Conservation (phyloP, 1,284 basidiomycete species). For the Austroboletus niveus region DNA sequence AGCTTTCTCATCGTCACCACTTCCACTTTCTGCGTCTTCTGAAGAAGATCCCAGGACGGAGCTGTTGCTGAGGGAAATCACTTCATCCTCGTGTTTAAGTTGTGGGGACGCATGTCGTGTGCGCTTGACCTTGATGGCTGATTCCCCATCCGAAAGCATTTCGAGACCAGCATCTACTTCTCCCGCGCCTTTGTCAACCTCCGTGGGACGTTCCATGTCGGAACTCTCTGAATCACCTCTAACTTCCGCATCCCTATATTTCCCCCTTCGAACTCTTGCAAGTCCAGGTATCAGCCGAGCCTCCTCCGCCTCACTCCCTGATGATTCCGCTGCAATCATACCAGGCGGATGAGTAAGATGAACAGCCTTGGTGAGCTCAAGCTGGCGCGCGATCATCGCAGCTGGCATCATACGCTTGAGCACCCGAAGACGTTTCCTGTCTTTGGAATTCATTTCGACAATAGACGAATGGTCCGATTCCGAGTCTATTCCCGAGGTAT, state of each 20-base stretch:
- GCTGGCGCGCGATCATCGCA: slow-evolving; percentile 38
- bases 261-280: slow-evolving; percentile 39
- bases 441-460: slow-evolving; percentile 26
- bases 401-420: slow-evolving; percentile 46
- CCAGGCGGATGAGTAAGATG: slow-evolving; percentile 10
- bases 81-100: slow-evolving; percentile 8
- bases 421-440: slow-evolving; percentile 33
- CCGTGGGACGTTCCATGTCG: slow-evolving; percentile 27
- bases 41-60: slow-evolving; percentile 21
- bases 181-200: background rate
- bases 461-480: slow-evolving; percentile 12
- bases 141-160: slow-evolving; percentile 15
- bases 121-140: slow-evolving; percentile 10
- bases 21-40: slow-evolving; percentile 27
- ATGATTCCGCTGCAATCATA: slow-evolving; percentile 15
- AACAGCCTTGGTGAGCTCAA: slow-evolving; percentile 16
- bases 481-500: slow-evolving; percentile 17
- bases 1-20: slow-evolving; percentile 30
- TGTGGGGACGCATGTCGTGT: slow-evolving; percentile 2
- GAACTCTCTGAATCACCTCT: slow-evolving; percentile 53
- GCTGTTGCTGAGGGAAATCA: slow-evolving; percentile 28
- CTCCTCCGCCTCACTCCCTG: slow-evolving; percentile 34
- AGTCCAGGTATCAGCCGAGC: slow-evolving; percentile 43
- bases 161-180: background rate
- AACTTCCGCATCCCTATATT: slow-evolving; percentile 32